These are phyloP conservation scores for Backusella morwellensis DNA, from an alignment of 192 early-diverging fungal species.

Conservation along the genomic window DNA sequence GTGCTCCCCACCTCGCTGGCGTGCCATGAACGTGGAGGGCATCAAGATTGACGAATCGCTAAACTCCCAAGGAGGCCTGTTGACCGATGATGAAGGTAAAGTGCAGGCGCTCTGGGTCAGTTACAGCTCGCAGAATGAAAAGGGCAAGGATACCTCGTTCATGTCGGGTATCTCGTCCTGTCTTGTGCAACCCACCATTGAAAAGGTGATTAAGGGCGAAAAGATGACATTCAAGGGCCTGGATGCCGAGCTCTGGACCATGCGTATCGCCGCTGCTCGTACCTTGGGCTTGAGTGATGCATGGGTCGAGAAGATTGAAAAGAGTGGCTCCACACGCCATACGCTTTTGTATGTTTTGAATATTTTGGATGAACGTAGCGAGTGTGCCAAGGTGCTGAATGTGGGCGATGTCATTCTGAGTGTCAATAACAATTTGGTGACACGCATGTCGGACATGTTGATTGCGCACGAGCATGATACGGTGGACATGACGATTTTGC, in stretches of 20 bases:
- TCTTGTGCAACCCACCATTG: constrained; percentile 49
- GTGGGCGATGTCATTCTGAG: constrained; percentile 70
- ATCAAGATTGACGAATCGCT: constrained; percentile 70
- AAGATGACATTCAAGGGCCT: constrained; percentile 55
- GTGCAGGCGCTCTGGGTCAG: constrained; percentile 68
- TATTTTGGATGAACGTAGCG: constrained; percentile 54
- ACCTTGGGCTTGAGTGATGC: constrained; percentile 55
- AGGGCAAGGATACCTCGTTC: constrained; percentile 60
- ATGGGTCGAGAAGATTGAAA: constrained; percentile 60
- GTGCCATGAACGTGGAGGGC: constrained; percentile 57
- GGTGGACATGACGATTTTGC: constrained; percentile 53
- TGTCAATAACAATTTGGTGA: constrained; percentile 62
- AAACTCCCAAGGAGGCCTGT: constrained; percentile 64
- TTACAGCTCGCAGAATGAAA: constrained; percentile 69
- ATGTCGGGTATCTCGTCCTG: constrained; percentile 58
- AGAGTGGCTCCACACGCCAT: constrained; percentile 46
- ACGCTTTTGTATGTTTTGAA: constrained; percentile 56
- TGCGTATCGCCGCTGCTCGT: constrained; percentile 58
- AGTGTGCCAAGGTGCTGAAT: constrained; percentile 51
- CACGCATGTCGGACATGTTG: constrained; percentile 58
- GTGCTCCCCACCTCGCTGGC: constrained; percentile 64
- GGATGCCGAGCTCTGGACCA: constrained; percentile 61
- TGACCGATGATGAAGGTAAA: constrained; percentile 54
- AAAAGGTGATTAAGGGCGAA: constrained; percentile 45
- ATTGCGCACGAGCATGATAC: constrained; percentile 42